These are phyloP conservation scores for Vigna radiata DNA, from an alignment of 306 rosid species.

Conservation along the genomic window DNA sequence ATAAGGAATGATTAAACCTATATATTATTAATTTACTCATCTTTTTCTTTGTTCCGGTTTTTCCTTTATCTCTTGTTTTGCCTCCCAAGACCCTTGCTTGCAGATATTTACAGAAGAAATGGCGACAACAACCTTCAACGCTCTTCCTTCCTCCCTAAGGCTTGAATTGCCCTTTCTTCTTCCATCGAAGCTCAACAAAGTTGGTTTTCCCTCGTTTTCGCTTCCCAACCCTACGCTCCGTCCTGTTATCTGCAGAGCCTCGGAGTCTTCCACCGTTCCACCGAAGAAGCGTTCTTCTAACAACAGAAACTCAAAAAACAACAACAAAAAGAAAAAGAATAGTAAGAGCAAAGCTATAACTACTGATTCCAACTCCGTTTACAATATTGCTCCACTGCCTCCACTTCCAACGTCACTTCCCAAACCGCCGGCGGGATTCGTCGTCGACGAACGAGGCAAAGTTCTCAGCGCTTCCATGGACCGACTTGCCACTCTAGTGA, in stretches of 20 bases:
- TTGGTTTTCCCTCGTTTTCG: conserved; percentile 19
- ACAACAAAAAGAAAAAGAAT: neutral
- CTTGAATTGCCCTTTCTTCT: neutral
- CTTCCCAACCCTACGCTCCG: conserved; percentile 11
- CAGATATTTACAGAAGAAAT: conserved; percentile 15
- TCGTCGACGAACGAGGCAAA: conserved; percentile 75
- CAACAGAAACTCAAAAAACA: conserved; percentile 13
- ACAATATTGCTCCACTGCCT: conserved; percentile 42
- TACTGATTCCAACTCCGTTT: conserved; percentile 24
- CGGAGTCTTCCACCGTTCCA: conserved; percentile 32
- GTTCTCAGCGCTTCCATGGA: conserved; percentile 65
- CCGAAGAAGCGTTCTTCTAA: conserved; percentile 37
- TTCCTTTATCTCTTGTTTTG: too few relatives aligned
- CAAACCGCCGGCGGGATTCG: conserved; percentile 88
- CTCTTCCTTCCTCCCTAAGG: conserved; percentile 20
- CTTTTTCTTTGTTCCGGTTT: too few relatives aligned
- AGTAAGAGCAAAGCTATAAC: neutral
- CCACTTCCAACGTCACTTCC: conserved; percentile 63
- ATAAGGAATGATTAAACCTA: too few relatives aligned
- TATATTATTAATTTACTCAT: too few relatives aligned
- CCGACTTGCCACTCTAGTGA: conserved; percentile 74
- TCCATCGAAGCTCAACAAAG: conserved; percentile 14
- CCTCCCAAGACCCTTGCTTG: too few relatives aligned
- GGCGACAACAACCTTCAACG: conserved; percentile 34
- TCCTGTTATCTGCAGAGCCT: conserved; percentile 23